Conservation (phyloP, 495 filamentous ascomycete genomes). For the Aspergillus conjunctus region DNA sequence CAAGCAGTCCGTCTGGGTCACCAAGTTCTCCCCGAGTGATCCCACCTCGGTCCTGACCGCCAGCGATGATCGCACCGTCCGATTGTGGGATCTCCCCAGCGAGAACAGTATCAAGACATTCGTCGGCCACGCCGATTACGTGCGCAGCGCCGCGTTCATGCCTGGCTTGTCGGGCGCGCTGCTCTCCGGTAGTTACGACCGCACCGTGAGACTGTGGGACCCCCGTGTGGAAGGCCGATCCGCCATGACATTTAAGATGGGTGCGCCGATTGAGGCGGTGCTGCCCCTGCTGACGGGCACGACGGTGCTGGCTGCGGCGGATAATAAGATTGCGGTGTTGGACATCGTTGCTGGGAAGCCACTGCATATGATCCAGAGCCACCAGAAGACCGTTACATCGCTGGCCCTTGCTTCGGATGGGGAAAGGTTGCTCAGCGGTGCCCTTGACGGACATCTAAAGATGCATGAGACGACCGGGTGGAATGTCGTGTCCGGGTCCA, state of each 20-base stretch:
- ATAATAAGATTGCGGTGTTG: conserved; percentile 88
- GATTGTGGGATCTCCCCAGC: conserved; percentile 90
- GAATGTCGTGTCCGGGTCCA: conserved; percentile 89
- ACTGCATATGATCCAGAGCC: conserved; percentile 80
- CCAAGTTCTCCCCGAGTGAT: conserved; percentile 83
- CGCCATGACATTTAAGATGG: conserved; percentile 91
- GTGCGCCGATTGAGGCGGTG: conserved; percentile 80
- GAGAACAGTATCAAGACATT: conserved; percentile 74
- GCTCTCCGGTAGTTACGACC: conserved; percentile 90
- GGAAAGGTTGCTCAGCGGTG: conserved; percentile 79
- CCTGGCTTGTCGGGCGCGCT: conserved; percentile 74
- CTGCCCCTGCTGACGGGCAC: conserved; percentile 84
- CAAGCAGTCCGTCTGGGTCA: conserved; percentile 91
- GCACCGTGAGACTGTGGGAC: conserved; percentile 93
- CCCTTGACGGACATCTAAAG: conserved; percentile 94
- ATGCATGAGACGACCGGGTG: conserved; percentile 88
- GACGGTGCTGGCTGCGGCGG: conserved; percentile 79
- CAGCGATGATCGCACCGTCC: conserved; percentile 87
- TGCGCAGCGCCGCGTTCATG: conserved; percentile 83
- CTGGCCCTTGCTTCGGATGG: conserved; percentile 76
- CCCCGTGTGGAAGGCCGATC: conserved; percentile 67
- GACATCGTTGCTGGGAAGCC: conserved; percentile 92
- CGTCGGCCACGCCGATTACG: conserved; percentile 90
- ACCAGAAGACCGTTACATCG: conserved; percentile 96
- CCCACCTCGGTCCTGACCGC: conserved; percentile 81